Conservation (phyloP, 2,329 filamentous ascomycete species). For the Aspergillus chevalieri region DNA sequence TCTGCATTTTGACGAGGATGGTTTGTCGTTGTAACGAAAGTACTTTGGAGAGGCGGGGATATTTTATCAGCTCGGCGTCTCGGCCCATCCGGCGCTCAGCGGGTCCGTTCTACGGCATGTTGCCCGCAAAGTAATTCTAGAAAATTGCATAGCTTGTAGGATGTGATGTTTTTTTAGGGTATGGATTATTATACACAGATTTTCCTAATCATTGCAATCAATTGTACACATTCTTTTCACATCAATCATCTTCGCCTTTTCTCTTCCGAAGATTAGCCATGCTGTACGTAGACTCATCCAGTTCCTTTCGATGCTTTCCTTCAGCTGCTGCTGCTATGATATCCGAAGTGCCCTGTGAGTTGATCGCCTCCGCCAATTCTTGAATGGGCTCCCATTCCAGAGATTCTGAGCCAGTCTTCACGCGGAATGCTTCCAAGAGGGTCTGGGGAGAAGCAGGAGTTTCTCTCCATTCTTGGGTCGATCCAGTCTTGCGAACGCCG, state of each 20-base stretch:
- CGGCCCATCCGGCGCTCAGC: not conserved
- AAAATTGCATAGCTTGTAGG: too few relatives aligned
- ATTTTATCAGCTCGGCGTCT: not conserved
- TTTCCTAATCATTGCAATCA: not conserved
- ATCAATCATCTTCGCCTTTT: conserved; percentile 19
- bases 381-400: conserved; percentile 22
- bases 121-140: too few relatives aligned
- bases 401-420: conserved; percentile 12
- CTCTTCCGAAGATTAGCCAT: conserved; percentile 38
- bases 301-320: conserved; percentile 24
- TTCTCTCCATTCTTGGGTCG: conserved; percentile 38
- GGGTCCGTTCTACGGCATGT: too few relatives aligned
- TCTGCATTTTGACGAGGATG: conserved; percentile 49
- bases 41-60: conserved; percentile 15
- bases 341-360: conserved; percentile 23
- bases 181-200: not conserved
- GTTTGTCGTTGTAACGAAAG: conserved; percentile 9
- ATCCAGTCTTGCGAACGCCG: conserved; percentile 46
- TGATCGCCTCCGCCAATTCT: conserved; percentile 20
- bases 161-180: too few relatives aligned
- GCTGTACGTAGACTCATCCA: conserved; percentile 34
- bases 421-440: conserved; percentile 27
- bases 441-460: conserved; percentile 12
- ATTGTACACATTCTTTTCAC: conserved; percentile 1
- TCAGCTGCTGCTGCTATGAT: conserved; percentile 17